These are phyloP conservation scores for Mimosa pudica DNA, from an alignment of 306 rosid genomes.

Conservation along the genomic window DNA sequence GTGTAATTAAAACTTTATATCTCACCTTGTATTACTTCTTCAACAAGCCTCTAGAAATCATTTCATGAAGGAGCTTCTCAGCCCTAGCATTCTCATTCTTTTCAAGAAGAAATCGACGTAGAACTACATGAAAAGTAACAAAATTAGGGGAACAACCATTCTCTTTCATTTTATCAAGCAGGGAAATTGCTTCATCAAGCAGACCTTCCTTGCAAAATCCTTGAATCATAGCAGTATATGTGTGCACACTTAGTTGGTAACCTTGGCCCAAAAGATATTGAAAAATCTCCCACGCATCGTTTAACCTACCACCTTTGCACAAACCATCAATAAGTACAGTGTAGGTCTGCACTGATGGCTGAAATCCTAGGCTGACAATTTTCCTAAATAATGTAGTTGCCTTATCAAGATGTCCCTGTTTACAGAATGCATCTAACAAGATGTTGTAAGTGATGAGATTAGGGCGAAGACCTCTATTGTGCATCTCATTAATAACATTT, in stretches of 20 bases:
- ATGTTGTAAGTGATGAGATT: background rate
- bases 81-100: background rate
- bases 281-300: background rate
- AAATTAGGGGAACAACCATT: background rate
- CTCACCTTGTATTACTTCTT: background rate
- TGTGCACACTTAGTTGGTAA: background rate
- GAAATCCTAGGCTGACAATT: background rate
- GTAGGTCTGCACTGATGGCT: background rate
- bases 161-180: background rate
- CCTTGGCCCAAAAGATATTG: background rate
- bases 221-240: background rate
- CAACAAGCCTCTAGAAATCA: background rate
- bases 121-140: background rate
- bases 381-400: background rate
- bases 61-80: background rate
- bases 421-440: slow-evolving; percentile 14
- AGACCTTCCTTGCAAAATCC: background rate
- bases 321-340: background rate
- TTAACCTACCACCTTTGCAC: background rate
- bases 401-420: background rate
- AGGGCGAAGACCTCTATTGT: background rate
- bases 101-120: background rate
- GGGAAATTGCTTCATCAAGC: background rate
- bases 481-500: background rate
- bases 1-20: background rate